Conservation (phyloP, 371 early-diverging fungal species). For the Capillidium heterosporum region DNA sequence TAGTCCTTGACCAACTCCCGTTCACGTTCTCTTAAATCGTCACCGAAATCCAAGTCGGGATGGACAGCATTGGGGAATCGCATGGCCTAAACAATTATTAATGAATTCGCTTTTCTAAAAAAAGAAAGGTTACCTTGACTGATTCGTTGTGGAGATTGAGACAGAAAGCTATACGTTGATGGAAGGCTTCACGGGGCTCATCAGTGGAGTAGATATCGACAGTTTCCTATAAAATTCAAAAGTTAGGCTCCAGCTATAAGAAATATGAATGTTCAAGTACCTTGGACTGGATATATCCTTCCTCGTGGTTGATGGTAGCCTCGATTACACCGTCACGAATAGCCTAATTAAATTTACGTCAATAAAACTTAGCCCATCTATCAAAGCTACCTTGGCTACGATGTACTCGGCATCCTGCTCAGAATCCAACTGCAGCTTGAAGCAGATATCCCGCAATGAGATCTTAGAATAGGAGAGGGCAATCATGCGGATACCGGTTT, state of each 20-base stretch:
- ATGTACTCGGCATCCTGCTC: conserved; percentile 97
- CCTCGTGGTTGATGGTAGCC: conserved; percentile 83
- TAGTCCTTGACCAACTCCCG: conserved; percentile 82
- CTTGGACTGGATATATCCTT: conserved; percentile 80
- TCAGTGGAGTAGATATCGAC: conserved; percentile 87
- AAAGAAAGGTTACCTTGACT: conserved; percentile 38
- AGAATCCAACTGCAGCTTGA: conserved; percentile 86
- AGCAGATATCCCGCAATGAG: conserved; percentile 87
- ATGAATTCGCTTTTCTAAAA: no score
- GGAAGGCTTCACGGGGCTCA: conserved; percentile 89
- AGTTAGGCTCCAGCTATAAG: not conserved
- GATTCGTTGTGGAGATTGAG: conserved; percentile 88
- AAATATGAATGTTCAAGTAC: conserved; percentile 10
- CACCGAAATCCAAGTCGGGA: conserved; percentile 67
- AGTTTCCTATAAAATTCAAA: conserved; percentile 33
- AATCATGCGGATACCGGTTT: conserved; percentile 93
- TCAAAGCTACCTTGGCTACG: conserved; percentile 58
- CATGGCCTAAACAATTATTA: conserved; percentile 47
- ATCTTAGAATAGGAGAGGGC: conserved; percentile 87
- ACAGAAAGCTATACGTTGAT: conserved; percentile 88
- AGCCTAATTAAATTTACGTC: conserved; percentile 22
- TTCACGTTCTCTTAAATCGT: conserved; percentile 77
- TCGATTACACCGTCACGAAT: conserved; percentile 96
- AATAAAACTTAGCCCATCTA: not conserved
- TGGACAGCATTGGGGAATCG: conserved; percentile 78